phyloP scores from a whole-genome alignment of 1,284 basidiomycete genomes.

The Ceratobasidium sp. region DNA sequence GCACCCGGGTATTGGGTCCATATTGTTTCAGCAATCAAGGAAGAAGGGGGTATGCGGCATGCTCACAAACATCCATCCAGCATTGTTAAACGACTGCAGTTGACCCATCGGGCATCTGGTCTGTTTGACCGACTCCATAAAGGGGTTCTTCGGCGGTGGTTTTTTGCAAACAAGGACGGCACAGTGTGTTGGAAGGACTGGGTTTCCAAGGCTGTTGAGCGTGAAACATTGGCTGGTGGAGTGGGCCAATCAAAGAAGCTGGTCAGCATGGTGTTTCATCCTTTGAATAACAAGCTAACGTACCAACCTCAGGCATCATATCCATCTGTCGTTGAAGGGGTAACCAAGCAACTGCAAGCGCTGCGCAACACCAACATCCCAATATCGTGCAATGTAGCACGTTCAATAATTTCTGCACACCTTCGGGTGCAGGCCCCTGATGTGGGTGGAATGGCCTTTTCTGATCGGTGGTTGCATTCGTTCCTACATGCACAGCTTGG shows the following conservation, averaged over 20 bases:
- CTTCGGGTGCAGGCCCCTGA: background rate
- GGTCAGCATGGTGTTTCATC: background rate
- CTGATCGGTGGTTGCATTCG: background rate
- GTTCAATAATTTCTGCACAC: background rate
- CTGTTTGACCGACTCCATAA: conserved; percentile 4
- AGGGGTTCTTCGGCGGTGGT: background rate
- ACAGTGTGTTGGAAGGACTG: background rate
- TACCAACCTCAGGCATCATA: conserved; percentile 7
- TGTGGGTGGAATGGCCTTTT: background rate
- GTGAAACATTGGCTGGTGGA: background rate
- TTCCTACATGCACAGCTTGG: conserved; percentile 1
- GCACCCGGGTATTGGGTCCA: background rate
- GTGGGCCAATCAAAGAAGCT: background rate
- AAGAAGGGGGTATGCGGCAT: background rate
- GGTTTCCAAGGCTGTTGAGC: background rate
- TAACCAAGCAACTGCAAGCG: background rate
- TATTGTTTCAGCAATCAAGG: conserved; percentile 1
- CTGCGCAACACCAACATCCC: background rate
- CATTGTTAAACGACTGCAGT: background rate
- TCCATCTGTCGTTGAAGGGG: background rate
- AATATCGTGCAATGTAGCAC: background rate
- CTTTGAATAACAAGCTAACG: no score
- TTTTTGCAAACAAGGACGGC: background rate
- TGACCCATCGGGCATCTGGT: background rate
- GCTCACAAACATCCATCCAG: background rate